phyloP scores from a whole-genome alignment of 306 rosid genomes.

The Morella rubra region DNA sequence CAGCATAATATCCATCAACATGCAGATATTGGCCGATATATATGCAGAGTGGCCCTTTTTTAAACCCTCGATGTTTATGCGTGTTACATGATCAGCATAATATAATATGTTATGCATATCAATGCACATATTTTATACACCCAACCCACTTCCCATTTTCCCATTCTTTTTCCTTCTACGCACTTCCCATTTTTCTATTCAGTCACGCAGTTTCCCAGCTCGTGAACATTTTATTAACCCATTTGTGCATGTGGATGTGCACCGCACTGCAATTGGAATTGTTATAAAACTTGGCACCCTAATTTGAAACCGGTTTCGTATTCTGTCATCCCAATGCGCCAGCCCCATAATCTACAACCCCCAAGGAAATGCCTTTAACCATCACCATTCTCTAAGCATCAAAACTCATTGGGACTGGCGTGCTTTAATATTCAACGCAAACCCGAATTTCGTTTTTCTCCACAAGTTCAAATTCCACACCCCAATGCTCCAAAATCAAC shows the following conservation, averaged over 20 bases:
- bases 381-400: background rate
- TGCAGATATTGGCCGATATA: too few relatives aligned
- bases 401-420: background rate
- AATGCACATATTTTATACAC: too few relatives aligned
- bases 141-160: too few relatives aligned
- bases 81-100: too few relatives aligned
- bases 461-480: background rate
- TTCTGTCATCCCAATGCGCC: conserved; percentile 2
- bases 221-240: background rate
- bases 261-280: background rate
- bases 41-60: too few relatives aligned
- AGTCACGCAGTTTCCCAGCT: background rate
- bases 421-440: background rate
- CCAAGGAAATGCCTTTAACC: background rate
- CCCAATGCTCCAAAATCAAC: background rate
- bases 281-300: background rate
- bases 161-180: too few relatives aligned
- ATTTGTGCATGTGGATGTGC: background rate
- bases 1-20: too few relatives aligned
- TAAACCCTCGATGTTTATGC: too few relatives aligned
- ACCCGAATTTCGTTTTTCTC: background rate
- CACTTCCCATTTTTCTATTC: background rate
- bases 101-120: too few relatives aligned
- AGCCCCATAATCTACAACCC: background rate
- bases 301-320: background rate